Base-by-base conservation (phyloP, 805 yeast species). In the Myxozyma nipponensis region DNA sequence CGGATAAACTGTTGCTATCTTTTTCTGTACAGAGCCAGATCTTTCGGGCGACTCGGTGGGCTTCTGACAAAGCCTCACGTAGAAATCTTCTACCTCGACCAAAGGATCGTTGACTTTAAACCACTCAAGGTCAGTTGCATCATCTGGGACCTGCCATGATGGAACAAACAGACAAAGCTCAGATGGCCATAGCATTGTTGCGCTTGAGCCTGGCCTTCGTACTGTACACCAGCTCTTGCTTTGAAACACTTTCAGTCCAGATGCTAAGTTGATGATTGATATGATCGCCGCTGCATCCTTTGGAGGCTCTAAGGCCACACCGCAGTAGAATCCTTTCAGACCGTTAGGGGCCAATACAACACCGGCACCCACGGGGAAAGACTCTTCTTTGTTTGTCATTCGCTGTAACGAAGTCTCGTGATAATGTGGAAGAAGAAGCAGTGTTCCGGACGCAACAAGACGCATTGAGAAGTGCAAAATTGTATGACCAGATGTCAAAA, bases 1-100 rank as follows among this genome's bases (percentile, higher is more conserved):
- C 2, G 69, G 70, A 40, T 66, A 66, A 0, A 66, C 63, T 2
- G 49, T 48, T 1, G 65, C 42, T 15, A 52, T 18, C 28, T 46
- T 46, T n/a, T 46, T 40, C 2, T 32, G 40, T 6, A 26, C 26
- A 1, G 37, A 15, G 24, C 25, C 23, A 6, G 18, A 10, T 10
- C n/a, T n/a, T 10, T n/a, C 18, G n/a, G 42, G 32, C 13, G 42
- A 25, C 34, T 39, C 42, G 7, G 32, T 17, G 7, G 39, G 40
- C 22, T 17, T 36, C 22, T 35, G 38, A 13, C 47, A 18, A 17
- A 50, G 35, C 10, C 49, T 34, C 13, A 37, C 19, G 10, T 59
- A 36, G 25, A 59, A 51, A 7, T 46, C 44, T 30, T 57, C 63
- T 15, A 51, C 57, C 17, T 47, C 50, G 6, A 47, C 49, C 19